Percentiles rank a stretch among this genome's conserved stretches.
These are phyloP conservation scores for Medicago lupulina DNA, from an alignment of 306 rosid species.

Conservation along the genomic window DNA sequence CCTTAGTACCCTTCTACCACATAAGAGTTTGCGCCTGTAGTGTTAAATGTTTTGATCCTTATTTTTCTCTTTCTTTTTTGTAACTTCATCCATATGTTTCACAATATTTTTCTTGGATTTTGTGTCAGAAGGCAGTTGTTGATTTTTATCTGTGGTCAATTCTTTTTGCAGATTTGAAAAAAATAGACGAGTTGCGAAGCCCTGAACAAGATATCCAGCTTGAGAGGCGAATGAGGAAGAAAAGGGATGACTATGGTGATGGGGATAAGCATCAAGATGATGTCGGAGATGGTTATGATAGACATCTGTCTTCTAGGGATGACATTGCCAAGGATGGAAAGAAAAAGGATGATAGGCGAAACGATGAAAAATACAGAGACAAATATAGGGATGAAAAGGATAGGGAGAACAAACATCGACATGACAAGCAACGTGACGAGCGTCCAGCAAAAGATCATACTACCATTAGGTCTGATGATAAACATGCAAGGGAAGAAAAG, in stretches of 20 bases:
- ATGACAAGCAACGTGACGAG: slow-evolving; percentile 79
- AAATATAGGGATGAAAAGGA: slow-evolving; percentile 75
- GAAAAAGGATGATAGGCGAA: slow-evolving; percentile 85
- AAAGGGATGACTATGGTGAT: slow-evolving; percentile 69
- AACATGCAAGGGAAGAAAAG: slow-evolving; percentile 75
- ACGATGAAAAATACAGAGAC: slow-evolving; percentile 81
- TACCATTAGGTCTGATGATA: slow-evolving; percentile 75
- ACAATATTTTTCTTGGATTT: not conserved
- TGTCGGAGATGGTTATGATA: slow-evolving; percentile 60
- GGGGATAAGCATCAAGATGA: slow-evolving; percentile 71
- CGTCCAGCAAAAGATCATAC: slow-evolving; percentile 67
- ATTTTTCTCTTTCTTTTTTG: slow-evolving; percentile 9
- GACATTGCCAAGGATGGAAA: slow-evolving; percentile 70
- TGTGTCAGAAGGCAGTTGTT: slow-evolving; percentile 24
- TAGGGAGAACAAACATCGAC: slow-evolving; percentile 74
- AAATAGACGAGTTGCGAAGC: slow-evolving; percentile 63
- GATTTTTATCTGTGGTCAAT: slow-evolving; percentile 38
- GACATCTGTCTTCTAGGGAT: slow-evolving; percentile 67
- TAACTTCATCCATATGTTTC: slow-evolving; percentile 27
- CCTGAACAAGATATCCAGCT: slow-evolving; percentile 74
- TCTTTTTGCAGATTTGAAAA: slow-evolving; percentile 60
- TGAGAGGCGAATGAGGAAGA: slow-evolving; percentile 73
- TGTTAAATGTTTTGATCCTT: too few relatives aligned
- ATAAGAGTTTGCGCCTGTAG: too few relatives aligned
- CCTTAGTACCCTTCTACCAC: too few relatives aligned